A percentile compares a stretch with the other conserved stretches of the same genome.
Conservation (phyloP, 352 stramenopile genomes). For the Phytophthora hybrid region DNA sequence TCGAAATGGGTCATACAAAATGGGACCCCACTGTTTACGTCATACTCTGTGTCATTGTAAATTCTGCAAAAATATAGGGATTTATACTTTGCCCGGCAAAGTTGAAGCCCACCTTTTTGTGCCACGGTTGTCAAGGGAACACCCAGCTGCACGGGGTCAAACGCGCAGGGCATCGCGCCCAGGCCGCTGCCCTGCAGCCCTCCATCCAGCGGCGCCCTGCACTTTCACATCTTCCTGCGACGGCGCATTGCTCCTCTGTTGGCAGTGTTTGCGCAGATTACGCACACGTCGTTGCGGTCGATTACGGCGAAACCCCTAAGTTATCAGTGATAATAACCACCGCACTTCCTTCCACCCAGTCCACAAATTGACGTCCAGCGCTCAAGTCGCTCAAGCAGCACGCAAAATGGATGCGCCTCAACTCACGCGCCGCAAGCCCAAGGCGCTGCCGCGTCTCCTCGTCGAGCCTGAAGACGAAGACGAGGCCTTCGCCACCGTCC, state of each 20-base stretch:
- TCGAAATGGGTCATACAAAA: too few relatives aligned
- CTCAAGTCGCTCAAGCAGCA: constrained; percentile 6
- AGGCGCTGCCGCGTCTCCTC: constrained; percentile 22
- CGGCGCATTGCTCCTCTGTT: neutral
- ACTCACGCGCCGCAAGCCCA: constrained; percentile 29
- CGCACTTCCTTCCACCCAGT: constrained; percentile 17
- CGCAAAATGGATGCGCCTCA: constrained; percentile 18
- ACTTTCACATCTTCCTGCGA: constrained; percentile 25
- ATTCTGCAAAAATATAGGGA: neutral
- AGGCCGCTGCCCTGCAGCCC: neutral
- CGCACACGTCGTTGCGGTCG: constrained; percentile 1
- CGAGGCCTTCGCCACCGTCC: constrained; percentile 29
- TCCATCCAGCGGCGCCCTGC: neutral
- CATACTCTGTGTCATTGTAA: neutral
- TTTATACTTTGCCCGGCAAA: too few relatives aligned
- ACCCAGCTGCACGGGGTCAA: neutral
- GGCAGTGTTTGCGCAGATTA: constrained; percentile 23
- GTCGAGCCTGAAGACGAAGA: constrained; percentile 36
- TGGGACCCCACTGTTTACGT: neutral
- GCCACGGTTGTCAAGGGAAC: constrained; percentile 19
- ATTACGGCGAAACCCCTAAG: constrained; percentile 33
- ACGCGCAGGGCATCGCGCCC: neutral
- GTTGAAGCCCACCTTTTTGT: constrained; percentile 11
- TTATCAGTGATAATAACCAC: neutral
- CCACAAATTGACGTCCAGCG: constrained; percentile 16